Conservation (phyloP, 768 basidiomycete genomes). For the Botryobasidium botryosum region DNA sequence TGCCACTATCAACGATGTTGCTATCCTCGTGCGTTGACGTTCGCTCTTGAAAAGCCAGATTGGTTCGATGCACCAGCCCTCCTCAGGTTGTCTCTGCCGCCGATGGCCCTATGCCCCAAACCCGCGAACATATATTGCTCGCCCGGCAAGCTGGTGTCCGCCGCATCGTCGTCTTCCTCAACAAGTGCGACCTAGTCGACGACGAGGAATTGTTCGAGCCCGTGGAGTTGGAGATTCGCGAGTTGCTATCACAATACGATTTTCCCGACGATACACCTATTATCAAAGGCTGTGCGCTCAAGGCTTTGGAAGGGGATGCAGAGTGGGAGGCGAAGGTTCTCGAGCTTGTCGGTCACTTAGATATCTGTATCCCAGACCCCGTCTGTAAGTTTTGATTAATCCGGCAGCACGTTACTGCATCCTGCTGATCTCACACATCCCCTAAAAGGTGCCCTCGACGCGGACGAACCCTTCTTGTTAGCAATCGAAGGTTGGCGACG, state of each 20-base stretch:
- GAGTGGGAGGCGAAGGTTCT: constrained; percentile 69
- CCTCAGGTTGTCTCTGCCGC: constrained; percentile 95
- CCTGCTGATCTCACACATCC: neutral
- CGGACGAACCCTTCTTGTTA: constrained; percentile 95
- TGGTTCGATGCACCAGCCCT: too few relatives aligned
- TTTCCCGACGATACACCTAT: constrained; percentile 97
- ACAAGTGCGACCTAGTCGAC: constrained; percentile 94
- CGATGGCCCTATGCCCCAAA: constrained; percentile 99
- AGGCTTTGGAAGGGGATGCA: constrained; percentile 75
- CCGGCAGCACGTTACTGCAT: neutral
- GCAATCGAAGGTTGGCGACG: constrained; percentile 55
- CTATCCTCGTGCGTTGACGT: too few relatives aligned
- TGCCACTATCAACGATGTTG: constrained; percentile 94
- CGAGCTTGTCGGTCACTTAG: constrained; percentile 73
- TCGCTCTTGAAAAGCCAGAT: too few relatives aligned
- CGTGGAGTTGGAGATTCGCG: constrained; percentile 99
- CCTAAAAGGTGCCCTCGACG: constrained; percentile 73
- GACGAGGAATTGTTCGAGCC: constrained; percentile 98
- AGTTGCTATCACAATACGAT: constrained; percentile 77
- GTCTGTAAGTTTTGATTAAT: constrained; percentile 37
- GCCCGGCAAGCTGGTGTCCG: constrained; percentile 97
- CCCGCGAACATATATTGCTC: constrained; percentile 91
- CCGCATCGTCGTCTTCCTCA: constrained; percentile 95
- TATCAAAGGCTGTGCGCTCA: constrained; percentile 90
- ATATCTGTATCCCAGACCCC: constrained; percentile 89